Base-by-base conservation (phyloP, 768 basidiomycete species). In the Rhodotorula graminis region DNA sequence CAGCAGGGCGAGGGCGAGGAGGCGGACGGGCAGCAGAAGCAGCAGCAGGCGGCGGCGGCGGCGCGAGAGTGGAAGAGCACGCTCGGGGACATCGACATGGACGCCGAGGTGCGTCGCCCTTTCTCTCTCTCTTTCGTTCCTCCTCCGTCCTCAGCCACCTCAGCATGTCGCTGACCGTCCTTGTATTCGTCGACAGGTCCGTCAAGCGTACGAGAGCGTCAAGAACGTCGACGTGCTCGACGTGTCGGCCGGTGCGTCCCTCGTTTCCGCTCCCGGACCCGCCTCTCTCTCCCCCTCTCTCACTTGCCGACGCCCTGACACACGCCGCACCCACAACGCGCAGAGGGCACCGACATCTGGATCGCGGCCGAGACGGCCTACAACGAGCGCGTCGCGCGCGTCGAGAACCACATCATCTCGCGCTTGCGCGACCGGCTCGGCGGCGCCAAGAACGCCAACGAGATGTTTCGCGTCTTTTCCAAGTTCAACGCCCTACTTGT, bases 391-490 rank as follows among this genome's bases (percentile, higher is more conserved):
- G 94, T 98, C 37, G 90, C 96, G 4, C 85, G 95, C 21, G 95
- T 99, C 29, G 96, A 99, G 83, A 97, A 97, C 82, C 95, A 97
- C 81, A 98, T 98, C 79, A 98, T 98, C 80, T 90, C 95, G 25
- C 85, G 92, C 47, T 81, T 99, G 60, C 86, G 95, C 37, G 95
- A 97, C 81, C 85, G 92, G 70, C 85, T 98, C 19, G 96, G 93
- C 23, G 95, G 93, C 25, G 96, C 96, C 33, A 84, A 93, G 46
- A 99, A 97, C 80, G 95, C 96, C 25, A 95, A 96, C 80, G 96
- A 98, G 83, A 99, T 98, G 96, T 98, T 99, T 83, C 86, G 95
- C 64, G 95, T 98, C 58, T 98, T 99, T 82, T 94, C 92, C 27
- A 95, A 95, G 82, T 98, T 97, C 84, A 98, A 99, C 80, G 91